Evolutionary conservation across 2,329 filamentous ascomycete genomes (phyloP).

Genomic region (Didymosphaeria variabile): DNA sequence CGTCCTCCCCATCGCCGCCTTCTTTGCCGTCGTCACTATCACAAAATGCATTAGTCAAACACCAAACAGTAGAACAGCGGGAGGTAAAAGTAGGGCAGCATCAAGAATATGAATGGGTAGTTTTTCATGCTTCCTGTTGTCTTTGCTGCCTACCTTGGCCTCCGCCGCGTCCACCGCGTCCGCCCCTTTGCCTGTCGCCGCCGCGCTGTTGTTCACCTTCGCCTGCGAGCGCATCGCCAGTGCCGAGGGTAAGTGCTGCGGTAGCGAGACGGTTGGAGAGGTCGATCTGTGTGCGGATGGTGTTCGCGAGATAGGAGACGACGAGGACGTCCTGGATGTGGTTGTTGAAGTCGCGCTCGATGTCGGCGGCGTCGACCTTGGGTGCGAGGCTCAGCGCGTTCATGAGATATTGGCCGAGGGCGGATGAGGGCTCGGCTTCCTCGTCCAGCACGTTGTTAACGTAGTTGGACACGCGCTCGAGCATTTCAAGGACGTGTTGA

Average conservation of each 20-base stretch:
- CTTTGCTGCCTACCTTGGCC: constrained; percentile 46
- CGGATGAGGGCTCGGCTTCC: constrained; percentile 86
- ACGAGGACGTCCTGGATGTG: constrained; percentile 99
- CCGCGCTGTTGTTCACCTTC: constrained; percentile 46
- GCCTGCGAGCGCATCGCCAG: constrained; percentile 48
- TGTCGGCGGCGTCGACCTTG: constrained; percentile 89
- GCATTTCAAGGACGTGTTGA: constrained; percentile 85
- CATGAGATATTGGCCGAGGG: constrained; percentile 93
- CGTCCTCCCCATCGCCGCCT: neutral
- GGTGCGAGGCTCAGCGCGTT: constrained; percentile 91
- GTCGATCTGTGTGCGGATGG: constrained; percentile 97
- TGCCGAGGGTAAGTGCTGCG: constrained; percentile 60
- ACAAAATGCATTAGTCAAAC: constrained; percentile 14
- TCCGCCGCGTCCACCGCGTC: constrained; percentile 43
- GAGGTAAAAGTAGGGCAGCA: constrained; percentile 13
- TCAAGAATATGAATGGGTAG: constrained; percentile 6
- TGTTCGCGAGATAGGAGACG: constrained; percentile 97
- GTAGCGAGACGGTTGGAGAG: constrained; percentile 91
- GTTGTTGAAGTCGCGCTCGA: constrained; percentile 99
- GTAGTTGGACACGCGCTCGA: constrained; percentile 91
- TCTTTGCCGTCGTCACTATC: constrained; percentile 5
- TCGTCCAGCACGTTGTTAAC: constrained; percentile 95
- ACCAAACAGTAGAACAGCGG: constrained; percentile 8
- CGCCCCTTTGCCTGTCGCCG: constrained; percentile 40
- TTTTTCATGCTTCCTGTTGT: constrained; percentile 42